Percentiles rank a stretch among this genome's conserved stretches.
These are phyloP conservation scores for Pterulicium gracile DNA, from an alignment of 1,284 basidiomycete species.

Conservation along the genomic window DNA sequence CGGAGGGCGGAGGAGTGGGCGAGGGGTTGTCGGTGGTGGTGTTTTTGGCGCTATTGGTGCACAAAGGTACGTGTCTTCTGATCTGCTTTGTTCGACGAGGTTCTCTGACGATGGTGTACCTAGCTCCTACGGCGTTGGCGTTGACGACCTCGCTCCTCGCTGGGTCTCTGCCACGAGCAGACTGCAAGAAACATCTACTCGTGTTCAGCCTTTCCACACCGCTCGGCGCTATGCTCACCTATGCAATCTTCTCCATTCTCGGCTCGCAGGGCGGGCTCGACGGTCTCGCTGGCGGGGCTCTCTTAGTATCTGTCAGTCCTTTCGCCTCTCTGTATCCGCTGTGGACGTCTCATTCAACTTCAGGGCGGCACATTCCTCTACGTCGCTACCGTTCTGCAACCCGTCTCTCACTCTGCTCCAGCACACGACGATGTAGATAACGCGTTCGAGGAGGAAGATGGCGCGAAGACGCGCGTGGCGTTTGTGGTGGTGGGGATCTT, in stretches of 20 bases:
- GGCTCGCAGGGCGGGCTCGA: conserved; percentile 24
- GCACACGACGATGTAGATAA: conserved; percentile 26
- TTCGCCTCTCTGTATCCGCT: conserved; percentile 2
- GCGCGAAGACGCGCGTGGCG: conserved; percentile 34
- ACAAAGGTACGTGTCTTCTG: conserved; percentile 57
- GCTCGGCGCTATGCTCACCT: conserved; percentile 62
- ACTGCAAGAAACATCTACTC: conserved; percentile 68
- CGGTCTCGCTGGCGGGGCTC: conserved; percentile 57
- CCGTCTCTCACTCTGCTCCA: conserved; percentile 40
- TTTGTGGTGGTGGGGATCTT: conserved; percentile 64
- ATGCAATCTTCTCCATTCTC: conserved; percentile 47
- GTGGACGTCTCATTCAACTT: conserved; percentile 7
- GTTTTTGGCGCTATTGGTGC: conserved; percentile 80
- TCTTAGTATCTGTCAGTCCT: conserved; percentile 65
- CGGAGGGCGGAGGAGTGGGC: neutral
- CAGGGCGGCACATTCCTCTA: conserved; percentile 93
- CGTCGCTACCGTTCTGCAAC: conserved; percentile 84
- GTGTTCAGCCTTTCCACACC: conserved; percentile 78
- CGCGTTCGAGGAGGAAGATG: conserved; percentile 16
- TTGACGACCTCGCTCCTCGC: conserved; percentile 74
- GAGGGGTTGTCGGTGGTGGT: conserved; percentile 59
- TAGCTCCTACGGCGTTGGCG: conserved; percentile 81
- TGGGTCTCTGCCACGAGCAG: conserved; percentile 50
- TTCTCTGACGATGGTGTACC: conserved; percentile 73
- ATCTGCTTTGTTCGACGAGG: conserved; percentile 30